Percentiles rank a stretch among this genome's conserved stretches.
Evolutionary conservation across 495 filamentous ascomycete genomes (phyloP).

Genomic region (Sphaerosporella brunnea): DNA sequence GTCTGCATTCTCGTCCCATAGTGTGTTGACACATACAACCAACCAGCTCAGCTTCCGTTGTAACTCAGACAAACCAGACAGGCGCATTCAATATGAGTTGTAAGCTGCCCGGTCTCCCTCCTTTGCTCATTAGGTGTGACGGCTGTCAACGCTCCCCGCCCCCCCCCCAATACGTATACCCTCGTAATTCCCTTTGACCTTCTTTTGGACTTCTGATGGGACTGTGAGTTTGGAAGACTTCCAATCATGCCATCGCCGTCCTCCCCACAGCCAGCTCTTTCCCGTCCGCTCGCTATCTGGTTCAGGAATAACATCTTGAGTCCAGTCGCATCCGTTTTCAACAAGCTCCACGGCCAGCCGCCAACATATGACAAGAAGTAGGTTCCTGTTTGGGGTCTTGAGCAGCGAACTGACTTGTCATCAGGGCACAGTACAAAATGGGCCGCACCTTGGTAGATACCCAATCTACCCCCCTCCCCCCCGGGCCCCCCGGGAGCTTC

Average conservation of each 20-base stretch:
- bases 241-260: not conserved
- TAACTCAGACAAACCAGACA: not conserved
- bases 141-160: too few relatives aligned
- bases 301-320: not conserved
- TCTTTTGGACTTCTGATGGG: not conserved
- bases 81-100: not conserved
- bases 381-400: constrained; percentile 16
- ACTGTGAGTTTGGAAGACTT: not conserved
- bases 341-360: constrained; percentile 93
- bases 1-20: not conserved
- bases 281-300: not conserved
- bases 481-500: not conserved
- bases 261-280: not conserved
- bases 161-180: not conserved
- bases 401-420: constrained; percentile 1
- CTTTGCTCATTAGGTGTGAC: not conserved
- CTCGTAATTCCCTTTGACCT: not conserved
- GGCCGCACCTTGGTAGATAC: constrained; percentile 66
- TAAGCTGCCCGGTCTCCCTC: not conserved
- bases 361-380: constrained; percentile 98
- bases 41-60: not conserved
- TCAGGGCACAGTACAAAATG: constrained; percentile 70
- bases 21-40: not conserved
- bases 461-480: not conserved
- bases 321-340: constrained; percentile 77